These are phyloP conservation scores for Nyssa sinensis DNA, from an alignment of 148 eudicot species.

Conservation along the genomic window DNA sequence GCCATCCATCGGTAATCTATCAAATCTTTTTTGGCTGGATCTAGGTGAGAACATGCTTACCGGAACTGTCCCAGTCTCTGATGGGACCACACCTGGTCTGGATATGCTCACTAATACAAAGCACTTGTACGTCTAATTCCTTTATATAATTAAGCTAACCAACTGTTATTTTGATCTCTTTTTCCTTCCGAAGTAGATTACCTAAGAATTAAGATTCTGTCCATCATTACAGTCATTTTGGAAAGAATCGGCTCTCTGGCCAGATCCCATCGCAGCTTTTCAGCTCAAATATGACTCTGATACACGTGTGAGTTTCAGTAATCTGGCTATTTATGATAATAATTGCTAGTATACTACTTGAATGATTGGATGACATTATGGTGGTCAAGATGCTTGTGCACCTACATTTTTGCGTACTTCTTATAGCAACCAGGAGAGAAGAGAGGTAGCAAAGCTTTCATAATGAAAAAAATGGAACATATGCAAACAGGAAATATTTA, in stretches of 20 bases:
- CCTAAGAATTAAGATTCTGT: conserved; percentile 12
- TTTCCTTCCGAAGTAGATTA: not conserved
- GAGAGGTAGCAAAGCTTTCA: not conserved
- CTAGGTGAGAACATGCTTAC: conserved; percentile 55
- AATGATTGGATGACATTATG: no score
- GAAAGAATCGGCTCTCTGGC: conserved; percentile 75
- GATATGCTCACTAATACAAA: conserved; percentile 54
- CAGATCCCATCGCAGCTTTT: conserved; percentile 55
- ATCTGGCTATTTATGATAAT: not conserved
- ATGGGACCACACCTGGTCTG: conserved; percentile 49
- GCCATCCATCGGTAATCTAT: conserved; percentile 53
- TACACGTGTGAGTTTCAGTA: conserved; percentile 66
- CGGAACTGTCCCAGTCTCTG: conserved; percentile 69
- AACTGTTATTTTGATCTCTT: not conserved
- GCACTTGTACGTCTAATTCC: conserved; percentile 60
- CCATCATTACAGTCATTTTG: conserved; percentile 60
- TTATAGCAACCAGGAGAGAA: not conserved
- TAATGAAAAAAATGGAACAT: no score
- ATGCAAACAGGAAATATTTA: not conserved
- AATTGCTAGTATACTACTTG: no score
- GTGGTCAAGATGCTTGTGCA: not conserved
- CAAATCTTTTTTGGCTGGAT: conserved; percentile 72
- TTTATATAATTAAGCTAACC: not conserved
- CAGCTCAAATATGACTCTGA: conserved; percentile 54
- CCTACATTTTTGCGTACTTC: conserved; percentile 4